Percentiles rank a stretch among this genome's conserved stretches.
Evolutionary conservation across 2,329 filamentous ascomycete species (phyloP).

Genomic region (Ceratocystis papillata): DNA sequence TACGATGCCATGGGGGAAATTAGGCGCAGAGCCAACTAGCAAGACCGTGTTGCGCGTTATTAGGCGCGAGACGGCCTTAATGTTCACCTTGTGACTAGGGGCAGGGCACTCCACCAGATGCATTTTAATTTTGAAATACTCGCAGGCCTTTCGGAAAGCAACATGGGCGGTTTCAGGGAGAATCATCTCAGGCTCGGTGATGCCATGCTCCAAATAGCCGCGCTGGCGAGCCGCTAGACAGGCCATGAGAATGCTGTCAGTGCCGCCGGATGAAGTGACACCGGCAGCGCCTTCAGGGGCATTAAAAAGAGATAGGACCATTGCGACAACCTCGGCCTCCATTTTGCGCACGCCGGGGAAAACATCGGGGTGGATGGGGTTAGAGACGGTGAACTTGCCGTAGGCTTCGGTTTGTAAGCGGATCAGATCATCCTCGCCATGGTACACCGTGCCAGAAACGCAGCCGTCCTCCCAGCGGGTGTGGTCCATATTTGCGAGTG

Average conservation of each 20-base stretch:
- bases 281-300: constrained; percentile 76
- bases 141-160: constrained; percentile 86
- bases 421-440: constrained; percentile 73
- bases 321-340: constrained; percentile 95
- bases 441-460: constrained; percentile 92
- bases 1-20: constrained; percentile 97
- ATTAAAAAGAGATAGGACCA: constrained; percentile 85
- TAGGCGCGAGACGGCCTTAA: constrained; percentile 65
- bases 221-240: constrained; percentile 84
- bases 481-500: constrained; percentile 77
- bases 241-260: constrained; percentile 94
- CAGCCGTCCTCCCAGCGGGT: constrained; percentile 93
- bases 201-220: constrained; percentile 69
- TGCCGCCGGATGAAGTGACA: constrained; percentile 83
- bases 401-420: constrained; percentile 86
- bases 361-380: constrained; percentile 95
- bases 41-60: constrained; percentile 91
- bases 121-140: constrained; percentile 95
- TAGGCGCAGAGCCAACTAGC: constrained; percentile 87
- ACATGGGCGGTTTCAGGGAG: constrained; percentile 90
- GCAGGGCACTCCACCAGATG: constrained; percentile 81
- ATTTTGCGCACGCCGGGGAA: constrained; percentile 98
- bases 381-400: constrained; percentile 85
- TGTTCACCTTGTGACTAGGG: constrained; percentile 73
- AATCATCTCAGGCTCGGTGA: constrained; percentile 96